Evolutionary conservation across 2,329 filamentous ascomycete species (phyloP).

Genomic region (Hymenoscyphus repandus): DNA sequence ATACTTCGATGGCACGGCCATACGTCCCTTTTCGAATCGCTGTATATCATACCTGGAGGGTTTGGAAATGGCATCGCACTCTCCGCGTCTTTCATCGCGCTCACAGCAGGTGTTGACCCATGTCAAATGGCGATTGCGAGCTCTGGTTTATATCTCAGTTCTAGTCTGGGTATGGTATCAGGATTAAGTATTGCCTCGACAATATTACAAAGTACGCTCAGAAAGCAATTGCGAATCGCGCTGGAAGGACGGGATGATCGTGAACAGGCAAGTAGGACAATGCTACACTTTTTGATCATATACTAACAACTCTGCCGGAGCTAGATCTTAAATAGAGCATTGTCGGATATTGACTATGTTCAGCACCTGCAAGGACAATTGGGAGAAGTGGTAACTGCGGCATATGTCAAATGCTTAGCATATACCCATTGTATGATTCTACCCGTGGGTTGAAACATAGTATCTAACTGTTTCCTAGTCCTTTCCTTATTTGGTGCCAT

Average conservation of each 20-base stretch:
- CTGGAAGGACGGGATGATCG: conserved; percentile 1
- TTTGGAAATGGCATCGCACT: conserved; percentile 44
- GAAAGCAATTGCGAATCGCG: conserved; percentile 11
- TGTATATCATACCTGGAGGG: conserved; percentile 54
- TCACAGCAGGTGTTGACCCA: conserved; percentile 41
- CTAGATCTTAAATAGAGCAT: conserved; percentile 1
- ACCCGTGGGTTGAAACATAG: too few relatives aligned
- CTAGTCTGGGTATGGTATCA: conserved; percentile 19
- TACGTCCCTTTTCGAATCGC: conserved; percentile 49
- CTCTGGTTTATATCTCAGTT: conserved; percentile 41
- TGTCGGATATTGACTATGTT: conserved; percentile 6
- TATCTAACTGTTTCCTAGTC: not conserved
- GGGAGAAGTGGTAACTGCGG: not conserved
- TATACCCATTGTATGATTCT: conserved; percentile 3
- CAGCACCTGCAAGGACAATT: not conserved
- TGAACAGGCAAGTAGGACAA: not conserved
- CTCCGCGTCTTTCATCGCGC: conserved; percentile 43
- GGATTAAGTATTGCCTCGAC: conserved; percentile 19
- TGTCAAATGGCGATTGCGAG: conserved; percentile 44
- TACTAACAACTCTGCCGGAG: not conserved
- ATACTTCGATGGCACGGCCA: conserved; percentile 51
- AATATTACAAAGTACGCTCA: conserved; percentile 16
- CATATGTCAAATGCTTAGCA: conserved; percentile 4
- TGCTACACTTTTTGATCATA: not conserved
- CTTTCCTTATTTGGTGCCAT: conserved; percentile 1